These are phyloP conservation scores for Clarireedia paspali DNA, from an alignment of 2,329 filamentous ascomycete species.

Conservation along the genomic window DNA sequence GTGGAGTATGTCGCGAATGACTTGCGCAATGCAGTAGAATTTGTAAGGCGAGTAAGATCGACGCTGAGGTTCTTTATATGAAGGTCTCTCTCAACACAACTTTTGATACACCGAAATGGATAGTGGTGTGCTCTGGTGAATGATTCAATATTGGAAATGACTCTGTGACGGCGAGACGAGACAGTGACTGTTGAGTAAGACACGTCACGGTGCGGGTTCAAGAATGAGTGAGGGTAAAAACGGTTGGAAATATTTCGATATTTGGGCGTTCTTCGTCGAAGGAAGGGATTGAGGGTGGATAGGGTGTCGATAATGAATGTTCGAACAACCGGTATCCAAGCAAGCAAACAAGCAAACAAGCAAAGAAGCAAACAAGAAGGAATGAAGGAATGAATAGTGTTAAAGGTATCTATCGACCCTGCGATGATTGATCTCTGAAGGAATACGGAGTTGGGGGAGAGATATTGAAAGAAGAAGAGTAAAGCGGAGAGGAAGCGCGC, in stretches of 20 bases:
- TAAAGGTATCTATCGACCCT: slow-evolving; percentile 18
- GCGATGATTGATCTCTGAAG: slow-evolving; percentile 12
- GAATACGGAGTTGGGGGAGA: slow-evolving; percentile 9
- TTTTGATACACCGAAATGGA: neutral
- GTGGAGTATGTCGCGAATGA: neutral
- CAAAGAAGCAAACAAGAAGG: slow-evolving; percentile 8
- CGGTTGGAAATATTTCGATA: neutral
- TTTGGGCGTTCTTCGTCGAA: neutral
- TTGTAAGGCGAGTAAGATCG: neutral
- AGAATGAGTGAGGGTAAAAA: neutral
- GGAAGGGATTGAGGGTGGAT: slow-evolving; percentile 5
- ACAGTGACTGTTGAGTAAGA: neutral
- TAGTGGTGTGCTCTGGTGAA: too few relatives aligned
- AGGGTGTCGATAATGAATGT: slow-evolving; percentile 23
- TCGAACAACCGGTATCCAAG: slow-evolving; percentile 24
- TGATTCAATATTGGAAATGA: neutral
- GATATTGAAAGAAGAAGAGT: neutral
- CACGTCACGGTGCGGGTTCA: neutral
- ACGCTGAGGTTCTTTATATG: neutral
- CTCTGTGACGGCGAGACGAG: neutral
- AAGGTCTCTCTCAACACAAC: neutral
- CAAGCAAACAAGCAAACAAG: neutral
- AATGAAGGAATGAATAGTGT: slow-evolving; percentile 20
- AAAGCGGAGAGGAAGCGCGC: slow-evolving; percentile 6
- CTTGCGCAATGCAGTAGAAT: neutral